Base-by-base conservation (phyloP, 192 early-diverging fungal genomes). In the Coemansia sp. region DNA sequence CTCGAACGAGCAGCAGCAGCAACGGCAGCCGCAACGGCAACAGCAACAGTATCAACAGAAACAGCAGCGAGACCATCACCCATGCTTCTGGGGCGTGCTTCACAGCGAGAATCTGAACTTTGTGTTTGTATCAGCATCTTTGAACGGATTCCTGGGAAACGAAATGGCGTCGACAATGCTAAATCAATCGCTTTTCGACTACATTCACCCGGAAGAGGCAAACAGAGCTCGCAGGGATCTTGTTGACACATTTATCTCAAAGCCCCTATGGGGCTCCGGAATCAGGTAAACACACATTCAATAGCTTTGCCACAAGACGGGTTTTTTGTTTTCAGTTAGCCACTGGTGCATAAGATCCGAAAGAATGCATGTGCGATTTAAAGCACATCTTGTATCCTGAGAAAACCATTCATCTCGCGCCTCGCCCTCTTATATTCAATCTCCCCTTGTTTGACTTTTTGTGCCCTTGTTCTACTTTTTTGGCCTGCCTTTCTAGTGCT, bases 11-110 rank as follows among this genome's bases (percentile, higher is more conserved):
- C 61, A 64, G 19, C 63, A 42, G 20, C 71, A 59, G 46, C 43
- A 49, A 22, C 49, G 37, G 4, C 43, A 55, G 4, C 61, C 59
- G 19, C 63, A 42, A n/a, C 71, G 55, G 46, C 43, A 49, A 38
- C 49, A 37, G 4, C 63, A 62, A 5, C 61, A 16, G 55, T 48
- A 51, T 20, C 77, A 73, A 32, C 32, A 32, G 32, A 2, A 32
- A 2, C 32, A 32, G 42, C 49, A 46, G 4, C 63, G 56, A 5
- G 55, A 16, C 61, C 56, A 51, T 20, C 77, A 73, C 61, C 81
- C 81, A 56, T 83, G 81, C 56, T 83, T 83, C 65, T 83, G 81
- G 81, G 68, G 72, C 40, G 81, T 83, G 51, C 72, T 83, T 44
- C 70, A 77, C 64, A 66, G 75, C 61, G 75, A 83, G 45, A 65